Evolutionary conservation across 2,329 filamentous ascomycete genomes (phyloP).

Genomic region (Bipolaris victoriae): DNA sequence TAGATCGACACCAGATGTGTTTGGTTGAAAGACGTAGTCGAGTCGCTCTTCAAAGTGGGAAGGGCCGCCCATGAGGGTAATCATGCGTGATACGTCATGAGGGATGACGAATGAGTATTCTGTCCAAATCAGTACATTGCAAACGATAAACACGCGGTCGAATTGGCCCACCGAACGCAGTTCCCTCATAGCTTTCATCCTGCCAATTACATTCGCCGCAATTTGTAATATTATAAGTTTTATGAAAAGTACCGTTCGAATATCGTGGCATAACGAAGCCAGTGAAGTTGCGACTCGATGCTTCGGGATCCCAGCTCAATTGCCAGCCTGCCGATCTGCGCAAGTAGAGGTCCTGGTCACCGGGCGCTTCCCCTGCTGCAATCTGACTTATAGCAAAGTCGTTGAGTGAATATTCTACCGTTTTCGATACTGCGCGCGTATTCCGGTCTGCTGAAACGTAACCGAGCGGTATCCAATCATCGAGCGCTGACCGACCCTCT

Average conservation of each 20-base stretch:
- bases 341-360: constrained; percentile 49
- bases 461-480: constrained; percentile 53
- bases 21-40: constrained; percentile 51
- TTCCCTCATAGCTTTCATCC: constrained; percentile 52
- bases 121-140: constrained; percentile 4
- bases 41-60: constrained; percentile 49
- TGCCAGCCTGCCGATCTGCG: constrained; percentile 52
- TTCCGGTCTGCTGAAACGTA: constrained; percentile 50
- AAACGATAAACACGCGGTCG: neutral
- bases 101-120: constrained; percentile 55
- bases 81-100: constrained; percentile 52
- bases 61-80: constrained; percentile 52
- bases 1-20: constrained; percentile 46
- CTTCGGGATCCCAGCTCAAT: constrained; percentile 49
- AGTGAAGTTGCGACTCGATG: constrained; percentile 46
- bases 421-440: constrained; percentile 50
- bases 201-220: constrained; percentile 53
- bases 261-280: constrained; percentile 48
- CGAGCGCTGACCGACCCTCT: constrained; percentile 51
- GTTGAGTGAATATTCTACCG: constrained; percentile 53
- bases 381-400: constrained; percentile 53
- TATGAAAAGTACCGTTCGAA: constrained; percentile 45
- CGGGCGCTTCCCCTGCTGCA: constrained; percentile 49
- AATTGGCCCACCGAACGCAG: constrained; percentile 42
- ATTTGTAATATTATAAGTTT: constrained; percentile 51